Base-by-base conservation (phyloP, 345 rosid species). In the Xanthoceras sorbifolium region DNA sequence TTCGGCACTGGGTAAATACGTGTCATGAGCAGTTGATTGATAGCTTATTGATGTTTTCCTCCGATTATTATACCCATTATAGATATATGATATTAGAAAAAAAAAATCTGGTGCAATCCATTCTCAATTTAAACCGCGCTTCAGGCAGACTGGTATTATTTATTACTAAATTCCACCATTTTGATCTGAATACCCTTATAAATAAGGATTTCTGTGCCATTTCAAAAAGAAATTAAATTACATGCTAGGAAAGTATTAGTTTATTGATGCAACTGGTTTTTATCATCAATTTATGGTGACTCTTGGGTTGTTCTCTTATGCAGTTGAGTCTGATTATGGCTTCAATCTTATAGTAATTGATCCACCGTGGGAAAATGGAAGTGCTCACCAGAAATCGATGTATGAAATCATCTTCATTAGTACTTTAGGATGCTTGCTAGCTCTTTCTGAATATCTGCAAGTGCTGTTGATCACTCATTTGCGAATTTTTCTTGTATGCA, bases 301-400 rank as follows among this genome's bases (percentile, higher is more conserved):
- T 71, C 1, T 57, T 82, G 40, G n/a, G 65, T 76, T 77, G 40
- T 60, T 64, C 64, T 67, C 34, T 36, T 18, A 44, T 86, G 92
- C 88, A 93, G 98, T 79, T 78, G 90, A 81, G 52, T 73, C 87
- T 75, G 81, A 75, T 66, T 73, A 79, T 75, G 92, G 91, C 60
- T 94, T 87, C 86, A 88, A 87, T 78, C 89, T 89, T 71, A 89
- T 94, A 71, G 86, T 91, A 64, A 81, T 94, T 48, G 97, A 94
- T 86, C 98, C 97, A 64, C 98, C 98, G 0, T 93, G 97, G 98
- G 97, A 94, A 83, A 93, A 91, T 78, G 93, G 90, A 76, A 93
- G 98, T 72, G 97, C 93, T 79, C 90, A 64, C 76, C 97, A 94
- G 85, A 94, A 94, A 78, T 81, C 85, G 18, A 79, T 85, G 98